Evolutionary conservation across 139 green algal species (phyloP).

Genomic region (Haematococcus lacustris): DNA sequence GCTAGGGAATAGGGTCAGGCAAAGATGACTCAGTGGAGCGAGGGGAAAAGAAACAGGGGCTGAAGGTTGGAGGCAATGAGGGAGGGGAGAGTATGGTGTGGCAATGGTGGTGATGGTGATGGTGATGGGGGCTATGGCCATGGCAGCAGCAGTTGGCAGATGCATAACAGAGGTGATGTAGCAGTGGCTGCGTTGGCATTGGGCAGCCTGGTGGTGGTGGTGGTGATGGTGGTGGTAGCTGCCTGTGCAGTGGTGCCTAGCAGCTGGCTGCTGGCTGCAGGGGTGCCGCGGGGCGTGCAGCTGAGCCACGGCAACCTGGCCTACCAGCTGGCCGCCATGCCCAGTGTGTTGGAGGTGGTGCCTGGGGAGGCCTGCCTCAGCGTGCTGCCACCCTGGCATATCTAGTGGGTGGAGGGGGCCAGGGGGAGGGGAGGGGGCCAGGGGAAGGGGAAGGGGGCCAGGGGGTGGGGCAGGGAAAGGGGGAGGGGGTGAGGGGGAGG

Average conservation of each 20-base stretch:
- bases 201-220: background rate
- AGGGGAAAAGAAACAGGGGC: no score
- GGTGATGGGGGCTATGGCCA: no score
- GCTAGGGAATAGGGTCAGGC: background rate
- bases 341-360: conserved; percentile 45
- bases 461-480: background rate
- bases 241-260: background rate
- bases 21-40: background rate
- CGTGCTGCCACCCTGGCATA: conserved; percentile 92
- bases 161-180: no score
- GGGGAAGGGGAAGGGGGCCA: conserved; percentile 14
- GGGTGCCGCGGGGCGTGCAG: conserved; percentile 63
- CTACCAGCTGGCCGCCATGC: conserved; percentile 68
- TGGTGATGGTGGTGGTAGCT: background rate
- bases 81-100: no score
- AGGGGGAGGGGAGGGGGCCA: no score
- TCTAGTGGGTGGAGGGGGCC: conserved; percentile 67
- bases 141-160: no score
- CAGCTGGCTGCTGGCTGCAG: conserved; percentile 9
- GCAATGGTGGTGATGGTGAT: no score
- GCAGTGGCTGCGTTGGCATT: background rate
- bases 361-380: conserved; percentile 54
- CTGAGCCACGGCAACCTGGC: conserved; percentile 81
- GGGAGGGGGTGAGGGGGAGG: conserved; percentile 9
- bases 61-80: background rate